These are phyloP conservation scores for Suhomyces panamericanus DNA, from an alignment of 1,139 yeast species.

Conservation along the genomic window DNA sequence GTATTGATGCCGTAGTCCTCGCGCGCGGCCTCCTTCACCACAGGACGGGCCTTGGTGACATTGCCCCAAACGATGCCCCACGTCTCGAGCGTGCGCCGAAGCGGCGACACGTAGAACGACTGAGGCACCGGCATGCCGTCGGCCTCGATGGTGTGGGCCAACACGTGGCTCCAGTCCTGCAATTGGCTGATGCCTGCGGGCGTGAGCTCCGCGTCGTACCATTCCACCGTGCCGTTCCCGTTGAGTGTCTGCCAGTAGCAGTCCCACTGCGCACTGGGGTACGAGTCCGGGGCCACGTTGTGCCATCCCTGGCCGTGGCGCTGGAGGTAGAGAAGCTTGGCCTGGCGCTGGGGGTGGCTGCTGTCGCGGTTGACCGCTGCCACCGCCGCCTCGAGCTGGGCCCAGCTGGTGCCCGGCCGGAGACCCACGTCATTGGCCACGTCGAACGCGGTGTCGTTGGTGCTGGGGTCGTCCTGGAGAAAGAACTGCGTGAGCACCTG, in stretches of 20 bases:
- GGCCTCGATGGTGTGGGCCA: constrained; percentile 19
- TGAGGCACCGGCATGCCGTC: constrained; percentile 29
- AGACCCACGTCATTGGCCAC: constrained; percentile 23
- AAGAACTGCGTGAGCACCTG: constrained; percentile 18
- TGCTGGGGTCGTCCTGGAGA: constrained; percentile 21
- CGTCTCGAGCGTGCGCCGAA: constrained; percentile 38
- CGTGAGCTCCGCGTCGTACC: constrained; percentile 43
- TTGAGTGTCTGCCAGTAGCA: constrained; percentile 34
- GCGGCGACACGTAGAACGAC: constrained; percentile 35
- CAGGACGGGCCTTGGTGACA: constrained; percentile 19
- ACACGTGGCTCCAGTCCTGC: constrained; percentile 19
- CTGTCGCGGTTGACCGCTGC: constrained; percentile 9
- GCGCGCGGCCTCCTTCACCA: constrained; percentile 35
- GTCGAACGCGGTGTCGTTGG: constrained; percentile 17
- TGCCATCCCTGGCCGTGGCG: constrained; percentile 47
- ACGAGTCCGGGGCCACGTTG: constrained; percentile 30
- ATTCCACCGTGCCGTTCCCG: constrained; percentile 32
- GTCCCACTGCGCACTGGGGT: constrained; percentile 27
- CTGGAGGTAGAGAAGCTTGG: constrained; percentile 37
- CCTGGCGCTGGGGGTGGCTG: constrained; percentile 2
- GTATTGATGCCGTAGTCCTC: constrained; percentile 43
- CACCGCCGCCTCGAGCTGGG: constrained; percentile 12
- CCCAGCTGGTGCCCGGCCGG: constrained; percentile 21
- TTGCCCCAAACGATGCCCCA: constrained; percentile 31
- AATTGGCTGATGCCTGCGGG: constrained; percentile 27